Evolutionary conservation across 2,329 filamentous ascomycete species (phyloP), one percentile per base, ranked within the genome.

Genomic region (Paecilomyces formosus): DNA sequence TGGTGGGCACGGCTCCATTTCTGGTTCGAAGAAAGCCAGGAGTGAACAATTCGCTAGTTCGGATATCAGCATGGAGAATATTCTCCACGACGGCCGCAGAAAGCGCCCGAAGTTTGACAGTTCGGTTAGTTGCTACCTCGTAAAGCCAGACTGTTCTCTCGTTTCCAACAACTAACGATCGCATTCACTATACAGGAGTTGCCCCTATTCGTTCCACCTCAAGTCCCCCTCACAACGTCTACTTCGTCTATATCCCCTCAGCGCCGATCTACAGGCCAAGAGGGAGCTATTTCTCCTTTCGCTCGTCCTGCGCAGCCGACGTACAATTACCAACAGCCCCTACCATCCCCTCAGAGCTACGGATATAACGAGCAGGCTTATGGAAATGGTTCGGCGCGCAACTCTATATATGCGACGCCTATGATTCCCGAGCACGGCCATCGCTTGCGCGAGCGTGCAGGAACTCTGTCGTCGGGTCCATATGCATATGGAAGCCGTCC

Each of bases 1-100:
- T 64, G 88, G 87, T 61, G 90, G 87, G 28, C 84, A 89, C 61
- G 88, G 85, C 64, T 92, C 90, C 57, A 82, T 88, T 55, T 80
- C 81, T 15, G 83, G 83, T 64, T 88, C 88, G 60, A 87, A 89
- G 68, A 89, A 89, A 73, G 85, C 83, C 66, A 92, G 90, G 74
- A 86, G 81, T 64, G 92, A 97, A 68, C 88, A 91, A 64, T 85
- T 96, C 68, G 92, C 90, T 54, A 97, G 91, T 72, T 96, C 94
- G 15, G 94, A 99, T 67, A 99, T 99, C 70, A 97, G 93, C 73
- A 85, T 97, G 66, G 92, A 97, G 67, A 99, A 99, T 73, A 97
- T 99, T 74, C 89, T 99, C 61, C 93, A 97, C 76, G 94, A 95
- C 70, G 92, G 93, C 65, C 88, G 94, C 75, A 88, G 94, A 72